These are phyloP conservation scores for Moricandia moricandioides DNA, from an alignment of 345 rosid species.

Conservation along the genomic window DNA sequence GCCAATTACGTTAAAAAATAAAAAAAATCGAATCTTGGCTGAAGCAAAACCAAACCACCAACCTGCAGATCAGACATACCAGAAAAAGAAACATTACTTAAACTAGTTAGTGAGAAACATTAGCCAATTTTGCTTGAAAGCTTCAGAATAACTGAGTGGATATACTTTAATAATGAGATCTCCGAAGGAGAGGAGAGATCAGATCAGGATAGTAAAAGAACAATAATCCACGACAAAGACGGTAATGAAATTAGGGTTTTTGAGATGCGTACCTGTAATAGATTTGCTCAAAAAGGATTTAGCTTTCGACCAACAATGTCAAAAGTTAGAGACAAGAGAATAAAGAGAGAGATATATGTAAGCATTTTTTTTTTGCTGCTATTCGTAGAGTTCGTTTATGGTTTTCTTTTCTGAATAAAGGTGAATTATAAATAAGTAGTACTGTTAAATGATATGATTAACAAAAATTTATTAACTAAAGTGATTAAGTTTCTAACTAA, in stretches of 20 bases:
- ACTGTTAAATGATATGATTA: conserved; percentile 9
- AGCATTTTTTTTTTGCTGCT: not conserved
- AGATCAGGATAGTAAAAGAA: conserved; percentile 20
- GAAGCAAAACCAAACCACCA: conserved; percentile 20
- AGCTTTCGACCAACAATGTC: conserved; percentile 38
- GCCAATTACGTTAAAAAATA: not conserved
- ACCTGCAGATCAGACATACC: conserved; percentile 42
- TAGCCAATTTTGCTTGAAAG: not conserved
- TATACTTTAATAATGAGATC: conserved; percentile 33
- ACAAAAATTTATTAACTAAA: not conserved
- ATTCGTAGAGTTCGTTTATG: conserved; percentile 26
- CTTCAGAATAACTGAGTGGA: conserved; percentile 21
- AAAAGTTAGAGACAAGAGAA: conserved; percentile 17
- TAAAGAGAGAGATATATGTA: not conserved
- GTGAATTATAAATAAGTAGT: not conserved
- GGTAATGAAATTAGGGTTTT: conserved; percentile 38
- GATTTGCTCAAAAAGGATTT: conserved; percentile 10
- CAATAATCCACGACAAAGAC: conserved; percentile 16
- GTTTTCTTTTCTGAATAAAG: not conserved
- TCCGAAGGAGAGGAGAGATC: conserved; percentile 25
- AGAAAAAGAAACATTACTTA: conserved; percentile 9
- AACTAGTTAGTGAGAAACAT: conserved; percentile 8
- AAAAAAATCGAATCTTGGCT: not conserved
- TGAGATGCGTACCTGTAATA: conserved; percentile 38
- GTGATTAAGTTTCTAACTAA: conserved; percentile 13